phyloP scores from a whole-genome alignment of 805 yeast species.

The Priceomyces haplophilus region DNA sequence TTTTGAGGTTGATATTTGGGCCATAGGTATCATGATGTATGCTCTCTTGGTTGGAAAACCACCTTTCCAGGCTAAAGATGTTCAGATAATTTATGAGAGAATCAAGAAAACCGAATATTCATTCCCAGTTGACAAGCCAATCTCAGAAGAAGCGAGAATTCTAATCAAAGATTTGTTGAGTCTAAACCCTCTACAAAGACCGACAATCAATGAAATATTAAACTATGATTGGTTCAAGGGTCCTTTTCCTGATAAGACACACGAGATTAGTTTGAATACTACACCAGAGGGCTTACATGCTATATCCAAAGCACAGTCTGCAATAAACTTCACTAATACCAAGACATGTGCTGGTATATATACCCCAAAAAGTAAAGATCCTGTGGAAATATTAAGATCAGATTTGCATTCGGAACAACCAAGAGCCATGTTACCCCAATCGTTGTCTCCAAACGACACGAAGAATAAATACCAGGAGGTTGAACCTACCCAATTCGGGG shows the following conservation, averaged over 20 bases:
- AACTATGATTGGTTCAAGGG: conserved; percentile 87
- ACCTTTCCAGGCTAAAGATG: conserved; percentile 96
- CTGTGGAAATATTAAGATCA: conserved; percentile 66
- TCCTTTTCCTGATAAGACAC: conserved; percentile 70
- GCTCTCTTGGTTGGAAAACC: conserved; percentile 93
- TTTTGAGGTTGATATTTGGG: conserved; percentile 96
- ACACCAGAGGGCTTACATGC: conserved; percentile 57
- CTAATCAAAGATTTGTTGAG: conserved; percentile 72
- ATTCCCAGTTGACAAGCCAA: conserved; percentile 70
- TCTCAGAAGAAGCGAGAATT: conserved; percentile 68
- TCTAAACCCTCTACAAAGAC: conserved; percentile 78
- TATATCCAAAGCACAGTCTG: conserved; percentile 59
- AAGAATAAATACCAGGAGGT: conserved; percentile 81
- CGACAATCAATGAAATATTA: conserved; percentile 72
- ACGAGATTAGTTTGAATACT: conserved; percentile 58
- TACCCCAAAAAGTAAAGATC: conserved; percentile 51
- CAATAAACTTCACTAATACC: conserved; percentile 62
- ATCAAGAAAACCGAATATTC: conserved; percentile 77
- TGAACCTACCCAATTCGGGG: conserved; percentile 32
- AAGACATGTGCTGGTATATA: conserved; percentile 64
- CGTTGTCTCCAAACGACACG: conserved; percentile 90
- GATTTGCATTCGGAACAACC: conserved; percentile 70
- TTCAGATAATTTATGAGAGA: conserved; percentile 85
- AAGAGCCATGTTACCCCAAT: conserved; percentile 72
- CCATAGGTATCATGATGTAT: conserved; percentile 93